Percentiles rank a stretch among this genome's conserved stretches.
Evolutionary conservation across 2,329 filamentous ascomycete species (phyloP).

Genomic region (Xylaria sp.): DNA sequence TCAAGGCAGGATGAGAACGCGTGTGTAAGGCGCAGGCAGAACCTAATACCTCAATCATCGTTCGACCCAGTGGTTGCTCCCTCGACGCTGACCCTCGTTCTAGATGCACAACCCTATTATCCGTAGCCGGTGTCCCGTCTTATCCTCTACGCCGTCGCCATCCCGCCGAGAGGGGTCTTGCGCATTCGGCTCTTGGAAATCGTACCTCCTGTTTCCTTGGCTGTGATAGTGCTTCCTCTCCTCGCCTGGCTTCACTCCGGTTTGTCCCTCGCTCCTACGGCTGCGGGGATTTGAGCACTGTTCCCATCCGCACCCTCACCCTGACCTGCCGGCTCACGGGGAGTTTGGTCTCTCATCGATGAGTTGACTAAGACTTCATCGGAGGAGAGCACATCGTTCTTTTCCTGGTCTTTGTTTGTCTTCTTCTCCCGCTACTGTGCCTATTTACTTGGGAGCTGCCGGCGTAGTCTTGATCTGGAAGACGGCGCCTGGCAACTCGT

Average conservation of each 20-base stretch:
- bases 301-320: not conserved
- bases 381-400: not conserved
- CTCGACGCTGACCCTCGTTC: no score
- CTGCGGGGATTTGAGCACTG: no score
- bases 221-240: not conserved
- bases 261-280: not conserved
- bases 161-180: no score
- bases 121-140: no score
- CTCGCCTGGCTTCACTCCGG: not conserved
- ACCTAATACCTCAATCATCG: no score
- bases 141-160: no score
- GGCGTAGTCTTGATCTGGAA: conserved; percentile 93
- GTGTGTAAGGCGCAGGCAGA: no score
- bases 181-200: not conserved
- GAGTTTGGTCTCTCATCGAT: not conserved
- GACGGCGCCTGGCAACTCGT: conserved; percentile 82
- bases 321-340: not conserved
- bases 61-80: no score
- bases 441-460: conserved; percentile 36
- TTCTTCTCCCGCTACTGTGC: not conserved
- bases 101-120: no score
- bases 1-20: no score
- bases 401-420: not conserved
- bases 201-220: not conserved
- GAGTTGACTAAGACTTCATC: not conserved